Evolutionary conservation across 306 rosid species (phyloP).

Genomic region (Cucurbita moschata): DNA sequence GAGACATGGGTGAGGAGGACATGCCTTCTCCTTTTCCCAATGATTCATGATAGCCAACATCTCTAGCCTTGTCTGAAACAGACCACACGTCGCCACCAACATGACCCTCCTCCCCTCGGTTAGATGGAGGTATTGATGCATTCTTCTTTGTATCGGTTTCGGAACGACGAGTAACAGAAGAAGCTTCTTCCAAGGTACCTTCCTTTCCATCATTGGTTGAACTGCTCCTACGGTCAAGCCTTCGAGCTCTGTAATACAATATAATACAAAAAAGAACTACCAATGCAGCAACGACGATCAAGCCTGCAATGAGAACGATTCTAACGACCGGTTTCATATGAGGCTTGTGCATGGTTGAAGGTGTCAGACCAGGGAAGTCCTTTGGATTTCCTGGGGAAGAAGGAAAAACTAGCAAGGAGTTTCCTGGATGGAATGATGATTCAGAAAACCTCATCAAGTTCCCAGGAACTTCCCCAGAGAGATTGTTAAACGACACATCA

Average conservation of each 20-base stretch:
- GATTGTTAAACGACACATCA: constrained; percentile 55
- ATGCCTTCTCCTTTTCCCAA: constrained; percentile 25
- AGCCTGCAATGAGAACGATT: constrained; percentile 39
- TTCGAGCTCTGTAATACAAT: constrained; percentile 23
- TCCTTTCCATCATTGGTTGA: constrained; percentile 15
- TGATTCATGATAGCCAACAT: constrained; percentile 18
- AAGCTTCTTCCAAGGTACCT: constrained; percentile 18
- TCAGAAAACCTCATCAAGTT: constrained; percentile 46
- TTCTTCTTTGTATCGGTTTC: constrained; percentile 20
- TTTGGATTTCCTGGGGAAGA: constrained; percentile 23
- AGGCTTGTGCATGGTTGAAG: constrained; percentile 13
- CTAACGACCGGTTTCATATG: constrained; percentile 33
- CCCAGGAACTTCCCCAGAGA: constrained; percentile 50
- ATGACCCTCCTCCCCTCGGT: constrained; percentile 1
- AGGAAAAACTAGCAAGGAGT: constrained; percentile 38
- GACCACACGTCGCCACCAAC: constrained; percentile 17
- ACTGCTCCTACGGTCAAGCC: constrained; percentile 14
- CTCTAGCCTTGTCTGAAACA: constrained; percentile 15
- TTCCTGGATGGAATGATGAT: constrained; percentile 75
- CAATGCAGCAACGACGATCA: constrained; percentile 33
- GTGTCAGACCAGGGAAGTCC: constrained; percentile 13
- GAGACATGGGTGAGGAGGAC: constrained; percentile 42
- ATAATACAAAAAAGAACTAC: constrained; percentile 26
- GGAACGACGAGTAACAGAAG: constrained; percentile 20
- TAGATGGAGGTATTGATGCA: constrained; percentile 19